Percentiles rank a stretch among this genome's conserved stretches.
These are phyloP conservation scores for Myxozyma neotropica DNA, from an alignment of 805 yeast species.

Conservation along the genomic window DNA sequence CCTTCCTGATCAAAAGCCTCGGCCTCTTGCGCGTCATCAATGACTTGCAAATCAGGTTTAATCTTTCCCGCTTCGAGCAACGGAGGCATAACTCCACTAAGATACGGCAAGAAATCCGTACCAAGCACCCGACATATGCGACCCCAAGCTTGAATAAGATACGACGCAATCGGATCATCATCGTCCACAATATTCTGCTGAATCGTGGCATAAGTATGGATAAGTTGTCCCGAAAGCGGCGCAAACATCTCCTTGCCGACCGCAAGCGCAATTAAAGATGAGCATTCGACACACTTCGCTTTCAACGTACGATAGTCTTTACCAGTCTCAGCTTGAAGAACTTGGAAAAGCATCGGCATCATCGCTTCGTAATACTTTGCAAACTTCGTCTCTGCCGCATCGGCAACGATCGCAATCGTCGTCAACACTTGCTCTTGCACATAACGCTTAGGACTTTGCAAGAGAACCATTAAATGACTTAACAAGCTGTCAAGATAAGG, in stretches of 20 bases:
- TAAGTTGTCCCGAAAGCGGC: slow-evolving; percentile 72
- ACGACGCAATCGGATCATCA: slow-evolving; percentile 89
- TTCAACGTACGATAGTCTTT: slow-evolving; percentile 75
- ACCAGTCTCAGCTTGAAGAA: slow-evolving; percentile 72
- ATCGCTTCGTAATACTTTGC: slow-evolving; percentile 90
- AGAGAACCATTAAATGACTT: slow-evolving; percentile 68
- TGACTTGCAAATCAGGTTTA: slow-evolving; percentile 81
- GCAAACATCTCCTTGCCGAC: slow-evolving; percentile 89
- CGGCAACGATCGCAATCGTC: slow-evolving; percentile 95
- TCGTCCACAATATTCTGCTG: slow-evolving; percentile 56
- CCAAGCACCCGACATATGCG: slow-evolving; percentile 87
- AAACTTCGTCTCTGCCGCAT: slow-evolving; percentile 87
- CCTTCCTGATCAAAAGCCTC: slow-evolving; percentile 81
- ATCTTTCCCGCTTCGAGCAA: slow-evolving; percentile 82
- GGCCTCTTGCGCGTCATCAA: slow-evolving; percentile 84
- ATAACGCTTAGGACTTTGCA: slow-evolving; percentile 84
- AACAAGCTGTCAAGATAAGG: slow-evolving; percentile 88
- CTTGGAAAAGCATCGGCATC: slow-evolving; percentile 84
- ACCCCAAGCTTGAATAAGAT: slow-evolving; percentile 94
- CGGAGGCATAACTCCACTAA: slow-evolving; percentile 88
- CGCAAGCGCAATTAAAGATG: slow-evolving; percentile 90
- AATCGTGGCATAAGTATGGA: slow-evolving; percentile 68
- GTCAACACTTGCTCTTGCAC: slow-evolving; percentile 97
- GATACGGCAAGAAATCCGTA: slow-evolving; percentile 77
- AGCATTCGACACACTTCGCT: slow-evolving; percentile 95